These are phyloP conservation scores for Pilaira anomala DNA, from an alignment of 192 early-diverging fungal genomes.

Conservation along the genomic window DNA sequence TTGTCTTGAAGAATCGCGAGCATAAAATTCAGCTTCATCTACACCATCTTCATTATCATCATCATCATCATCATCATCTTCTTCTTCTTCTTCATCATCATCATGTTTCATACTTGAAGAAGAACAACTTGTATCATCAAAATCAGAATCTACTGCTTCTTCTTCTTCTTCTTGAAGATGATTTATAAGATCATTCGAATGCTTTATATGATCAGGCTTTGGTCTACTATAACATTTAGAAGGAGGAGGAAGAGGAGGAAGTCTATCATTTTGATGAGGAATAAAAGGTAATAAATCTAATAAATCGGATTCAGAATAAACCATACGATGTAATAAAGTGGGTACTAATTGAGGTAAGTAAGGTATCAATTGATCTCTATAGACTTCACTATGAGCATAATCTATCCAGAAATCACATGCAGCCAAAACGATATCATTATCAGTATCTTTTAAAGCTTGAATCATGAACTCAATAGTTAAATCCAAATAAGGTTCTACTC, in stretches of 20 bases:
- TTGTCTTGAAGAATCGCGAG: constrained; percentile 95
- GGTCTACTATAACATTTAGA: too few species aligned
- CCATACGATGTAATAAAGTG: constrained; percentile 87
- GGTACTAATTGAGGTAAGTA: constrained; percentile 76
- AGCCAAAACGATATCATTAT: constrained; percentile 86
- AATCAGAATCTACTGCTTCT: constrained; percentile 65
- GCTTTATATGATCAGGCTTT: too few species aligned
- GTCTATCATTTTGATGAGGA: too few species aligned
- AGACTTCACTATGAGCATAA: constrained; percentile 83
- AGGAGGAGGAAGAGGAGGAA: too few species aligned
- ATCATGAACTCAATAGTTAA: constrained; percentile 93
- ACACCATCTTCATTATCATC: constrained; percentile 79
- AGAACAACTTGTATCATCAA: constrained; percentile 43
- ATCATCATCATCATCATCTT: constrained; percentile 47
- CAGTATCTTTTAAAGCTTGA: constrained; percentile 75
- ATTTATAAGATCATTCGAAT: too few species aligned
- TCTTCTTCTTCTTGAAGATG: constrained; percentile 43
- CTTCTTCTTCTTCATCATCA: constrained; percentile 43
- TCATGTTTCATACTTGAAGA: constrained; percentile 6
- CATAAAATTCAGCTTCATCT: constrained; percentile 81
- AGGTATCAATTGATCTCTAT: constrained; percentile 65
- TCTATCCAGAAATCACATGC: constrained; percentile 97
- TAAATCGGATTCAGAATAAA: constrained; percentile 90
- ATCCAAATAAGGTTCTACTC: constrained; percentile 76
- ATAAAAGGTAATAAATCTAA: too few species aligned